These are phyloP conservation scores for Meira nashicola DNA, from an alignment of 1,284 basidiomycete genomes.

Conservation along the genomic window DNA sequence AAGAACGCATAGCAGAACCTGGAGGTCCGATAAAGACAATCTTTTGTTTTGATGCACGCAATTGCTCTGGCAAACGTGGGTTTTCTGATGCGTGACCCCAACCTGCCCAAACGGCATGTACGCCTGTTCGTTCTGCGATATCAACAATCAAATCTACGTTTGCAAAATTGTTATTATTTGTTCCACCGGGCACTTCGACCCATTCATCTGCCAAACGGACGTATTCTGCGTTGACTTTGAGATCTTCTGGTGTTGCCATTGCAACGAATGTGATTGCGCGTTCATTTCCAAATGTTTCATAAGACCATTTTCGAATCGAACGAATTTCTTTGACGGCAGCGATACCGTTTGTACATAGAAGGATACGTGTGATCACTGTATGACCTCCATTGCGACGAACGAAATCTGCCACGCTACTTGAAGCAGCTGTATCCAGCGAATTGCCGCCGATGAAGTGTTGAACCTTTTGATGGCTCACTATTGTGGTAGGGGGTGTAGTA, in stretches of 20 bases:
- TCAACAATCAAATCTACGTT: constrained; percentile 99
- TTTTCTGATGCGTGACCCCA: constrained; percentile 99
- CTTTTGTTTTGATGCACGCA: constrained; percentile 85
- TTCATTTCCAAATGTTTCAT: constrained; percentile 96
- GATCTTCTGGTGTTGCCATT: constrained; percentile 98
- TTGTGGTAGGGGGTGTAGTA: no score
- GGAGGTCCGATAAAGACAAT: constrained; percentile 99
- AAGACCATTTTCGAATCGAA: constrained; percentile 98
- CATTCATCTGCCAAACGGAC: constrained; percentile 99
- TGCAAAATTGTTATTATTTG: constrained; percentile 99
- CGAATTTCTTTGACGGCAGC: constrained; percentile 99
- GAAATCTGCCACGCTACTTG: constrained; percentile 80
- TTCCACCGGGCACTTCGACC: constrained; percentile 95
- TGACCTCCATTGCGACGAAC: constrained; percentile 88
- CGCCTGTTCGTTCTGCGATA: constrained; percentile 90
- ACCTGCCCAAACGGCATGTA: constrained; percentile 99
- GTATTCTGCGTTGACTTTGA: constrained; percentile 96
- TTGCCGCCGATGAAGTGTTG: constrained; percentile 65
- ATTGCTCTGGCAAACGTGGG: constrained; percentile 90
- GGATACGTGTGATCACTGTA: constrained; percentile 95
- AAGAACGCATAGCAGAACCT: constrained; percentile 95
- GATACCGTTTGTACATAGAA: constrained; percentile 66
- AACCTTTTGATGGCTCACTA: no score
- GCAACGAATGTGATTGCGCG: constrained; percentile 96
- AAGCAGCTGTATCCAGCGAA: constrained; percentile 74